A percentile compares a stretch with the other conserved stretches of the same genome.
Conservation (phyloP, 768 basidiomycete species). For the Pleurotus tuoliensis region DNA sequence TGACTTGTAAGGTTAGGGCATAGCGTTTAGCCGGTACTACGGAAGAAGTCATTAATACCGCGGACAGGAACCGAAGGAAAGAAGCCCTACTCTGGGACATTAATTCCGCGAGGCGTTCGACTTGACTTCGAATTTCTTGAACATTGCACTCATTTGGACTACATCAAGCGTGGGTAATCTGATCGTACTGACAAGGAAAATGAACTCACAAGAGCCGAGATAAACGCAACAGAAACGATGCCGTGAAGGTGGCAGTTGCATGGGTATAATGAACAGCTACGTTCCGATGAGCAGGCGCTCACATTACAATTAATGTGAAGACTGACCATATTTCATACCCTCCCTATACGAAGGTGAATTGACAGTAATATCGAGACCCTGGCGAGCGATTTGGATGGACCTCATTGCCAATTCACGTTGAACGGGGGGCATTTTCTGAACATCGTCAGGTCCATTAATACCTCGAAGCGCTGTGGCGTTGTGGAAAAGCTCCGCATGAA, state of each 20-base stretch:
- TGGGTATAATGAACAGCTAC: conserved; percentile 88
- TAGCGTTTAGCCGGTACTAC: conserved; percentile 92
- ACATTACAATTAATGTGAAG: not conserved
- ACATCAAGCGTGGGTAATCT: conserved; percentile 6
- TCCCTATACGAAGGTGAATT: conserved; percentile 82
- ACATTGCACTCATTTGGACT: conserved; percentile 85
- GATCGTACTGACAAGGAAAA: not conserved
- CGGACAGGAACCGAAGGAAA: not conserved
- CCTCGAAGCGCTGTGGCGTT: conserved; percentile 80
- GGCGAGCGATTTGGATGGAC: conserved; percentile 79
- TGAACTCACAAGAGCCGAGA: conserved; percentile 77
- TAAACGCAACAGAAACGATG: conserved; percentile 83
- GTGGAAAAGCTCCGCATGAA: conserved; percentile 84
- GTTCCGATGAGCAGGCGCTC: not conserved
- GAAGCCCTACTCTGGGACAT: conserved; percentile 69
- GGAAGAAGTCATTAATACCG: conserved; percentile 7
- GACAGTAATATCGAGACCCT: conserved; percentile 82
- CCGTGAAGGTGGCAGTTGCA: conserved; percentile 90
- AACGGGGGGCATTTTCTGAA: conserved; percentile 72
- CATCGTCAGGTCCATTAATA: conserved; percentile 83
- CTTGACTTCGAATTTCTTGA: conserved; percentile 65
- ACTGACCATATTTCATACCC: conserved; percentile 86
- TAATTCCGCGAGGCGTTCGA: conserved; percentile 72
- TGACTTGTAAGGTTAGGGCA: conserved; percentile 83
- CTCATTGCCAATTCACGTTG: conserved; percentile 79